These are phyloP conservation scores for Coniosporium apollinis DNA, from an alignment of 495 filamentous ascomycete genomes.

Conservation along the genomic window DNA sequence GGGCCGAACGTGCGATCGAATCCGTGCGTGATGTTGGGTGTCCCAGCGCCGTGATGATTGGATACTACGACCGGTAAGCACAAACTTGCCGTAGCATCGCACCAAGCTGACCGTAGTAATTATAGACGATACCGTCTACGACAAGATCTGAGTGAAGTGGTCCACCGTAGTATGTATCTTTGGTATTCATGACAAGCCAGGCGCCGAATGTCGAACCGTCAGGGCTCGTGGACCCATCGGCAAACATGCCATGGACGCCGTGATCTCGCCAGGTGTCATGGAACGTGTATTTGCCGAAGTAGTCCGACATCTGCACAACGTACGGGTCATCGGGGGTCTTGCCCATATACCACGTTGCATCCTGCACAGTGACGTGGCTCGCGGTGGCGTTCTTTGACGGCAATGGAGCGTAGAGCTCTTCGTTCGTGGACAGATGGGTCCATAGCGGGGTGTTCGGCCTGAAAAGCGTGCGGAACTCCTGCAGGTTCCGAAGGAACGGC, in stretches of 20 bases:
- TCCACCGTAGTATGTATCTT: conserved; percentile 42
- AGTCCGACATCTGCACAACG: conserved; percentile 33
- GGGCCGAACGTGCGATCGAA: conserved; percentile 42
- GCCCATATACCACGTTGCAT: conserved; percentile 39
- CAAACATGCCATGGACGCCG: conserved; percentile 35
- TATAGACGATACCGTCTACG: conserved; percentile 41
- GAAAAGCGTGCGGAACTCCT: conserved; percentile 39
- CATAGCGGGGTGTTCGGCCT: conserved; percentile 36
- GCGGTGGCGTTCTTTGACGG: conserved; percentile 29
- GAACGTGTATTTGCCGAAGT: conserved; percentile 45
- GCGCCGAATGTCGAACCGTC: conserved; percentile 34
- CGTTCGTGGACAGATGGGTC: conserved; percentile 37
- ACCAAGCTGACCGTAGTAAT: conserved; percentile 22
- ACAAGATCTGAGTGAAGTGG: conserved; percentile 38
- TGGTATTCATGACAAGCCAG: conserved; percentile 42
- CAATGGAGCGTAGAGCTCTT: conserved; percentile 33
- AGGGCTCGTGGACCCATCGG: conserved; percentile 32
- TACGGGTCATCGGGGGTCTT: conserved; percentile 34
- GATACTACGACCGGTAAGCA: conserved; percentile 25
- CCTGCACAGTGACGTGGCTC: conserved; percentile 33
- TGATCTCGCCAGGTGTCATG: conserved; percentile 35
- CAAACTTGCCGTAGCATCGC: too few relatives aligned
- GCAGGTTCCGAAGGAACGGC: conserved; percentile 35
- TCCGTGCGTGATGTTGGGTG: conserved; percentile 40
- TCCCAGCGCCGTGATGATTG: conserved; percentile 39